phyloP scores from a whole-genome alignment of 306 rosid genomes.

The Lathyrus tuberosus region DNA sequence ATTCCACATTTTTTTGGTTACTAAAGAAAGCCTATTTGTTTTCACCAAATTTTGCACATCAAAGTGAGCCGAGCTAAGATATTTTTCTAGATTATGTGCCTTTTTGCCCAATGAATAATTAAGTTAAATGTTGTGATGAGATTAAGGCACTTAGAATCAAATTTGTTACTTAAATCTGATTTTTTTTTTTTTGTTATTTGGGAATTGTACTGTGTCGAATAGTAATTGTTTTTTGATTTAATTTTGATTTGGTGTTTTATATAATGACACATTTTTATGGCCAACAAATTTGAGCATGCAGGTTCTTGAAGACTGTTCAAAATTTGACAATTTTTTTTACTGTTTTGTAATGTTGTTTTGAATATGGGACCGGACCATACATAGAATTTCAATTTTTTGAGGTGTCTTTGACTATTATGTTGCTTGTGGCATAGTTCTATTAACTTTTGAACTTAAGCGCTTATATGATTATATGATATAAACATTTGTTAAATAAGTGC shows the following conservation, averaged over 20 bases:
- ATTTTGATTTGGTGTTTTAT: conserved; percentile 25
- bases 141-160: conserved; percentile 30
- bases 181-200: background rate
- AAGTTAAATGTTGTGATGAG: conserved; percentile 36
- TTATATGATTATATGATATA: background rate
- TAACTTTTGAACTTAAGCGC: background rate
- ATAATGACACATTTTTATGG: conserved; percentile 26
- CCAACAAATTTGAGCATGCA: conserved; percentile 29
- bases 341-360: background rate
- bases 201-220: conserved; percentile 38
- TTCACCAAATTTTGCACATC: conserved; percentile 41
- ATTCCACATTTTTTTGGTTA: conserved; percentile 28
- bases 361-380: background rate
- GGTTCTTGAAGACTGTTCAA: conserved; percentile 27
- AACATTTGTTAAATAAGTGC: too few relatives aligned
- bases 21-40: conserved; percentile 41
- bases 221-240: conserved; percentile 1
- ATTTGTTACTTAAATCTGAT: conserved; percentile 24
- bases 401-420: background rate
- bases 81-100: conserved; percentile 35
- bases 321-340: background rate
- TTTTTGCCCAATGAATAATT: conserved; percentile 24
- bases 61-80: conserved; percentile 23
- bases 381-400: background rate
- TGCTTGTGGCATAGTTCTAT: background rate